These are phyloP conservation scores for Petrea volubilis DNA, from an alignment of 257 asterid species.

Conservation along the genomic window DNA sequence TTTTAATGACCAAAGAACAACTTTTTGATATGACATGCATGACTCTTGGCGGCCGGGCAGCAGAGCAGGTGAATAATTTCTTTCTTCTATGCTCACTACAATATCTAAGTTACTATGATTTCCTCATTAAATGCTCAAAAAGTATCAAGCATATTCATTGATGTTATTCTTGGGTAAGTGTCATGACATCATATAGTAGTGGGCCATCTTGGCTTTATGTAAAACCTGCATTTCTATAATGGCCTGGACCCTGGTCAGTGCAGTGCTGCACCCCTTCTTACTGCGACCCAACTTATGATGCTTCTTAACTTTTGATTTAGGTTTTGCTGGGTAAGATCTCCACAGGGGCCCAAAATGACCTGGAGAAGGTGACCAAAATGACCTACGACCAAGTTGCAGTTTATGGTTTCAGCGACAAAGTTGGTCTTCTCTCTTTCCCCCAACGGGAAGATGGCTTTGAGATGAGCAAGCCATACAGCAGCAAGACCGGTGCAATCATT, in stretches of 20 bases:
- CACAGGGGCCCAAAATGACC: slow-evolving; percentile 92
- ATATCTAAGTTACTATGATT: neutral
- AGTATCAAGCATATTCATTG: neutral
- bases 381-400: slow-evolving; percentile 85
- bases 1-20: slow-evolving; percentile 82
- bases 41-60: slow-evolving; percentile 94
- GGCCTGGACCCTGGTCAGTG: neutral
- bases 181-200: neutral
- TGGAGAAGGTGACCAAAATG: slow-evolving; percentile 93
- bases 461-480: slow-evolving; percentile 79
- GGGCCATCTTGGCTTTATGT: neutral
- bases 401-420: slow-evolving; percentile 87
- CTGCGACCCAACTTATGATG: neutral
- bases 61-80: slow-evolving; percentile 73
- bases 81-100: neutral
- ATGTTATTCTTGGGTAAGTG: neutral
- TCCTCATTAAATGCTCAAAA: neutral
- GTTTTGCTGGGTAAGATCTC: slow-evolving; percentile 86
- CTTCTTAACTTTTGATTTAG: slow-evolving; percentile 35
- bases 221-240: neutral
- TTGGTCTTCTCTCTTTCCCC: slow-evolving; percentile 82
- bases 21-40: slow-evolving; percentile 87
- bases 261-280: too few species aligned
- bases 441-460: slow-evolving; percentile 47
- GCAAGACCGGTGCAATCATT: slow-evolving; percentile 77